Conservation (phyloP, 1,139 yeast species). For the Hansenula anomala region DNA sequence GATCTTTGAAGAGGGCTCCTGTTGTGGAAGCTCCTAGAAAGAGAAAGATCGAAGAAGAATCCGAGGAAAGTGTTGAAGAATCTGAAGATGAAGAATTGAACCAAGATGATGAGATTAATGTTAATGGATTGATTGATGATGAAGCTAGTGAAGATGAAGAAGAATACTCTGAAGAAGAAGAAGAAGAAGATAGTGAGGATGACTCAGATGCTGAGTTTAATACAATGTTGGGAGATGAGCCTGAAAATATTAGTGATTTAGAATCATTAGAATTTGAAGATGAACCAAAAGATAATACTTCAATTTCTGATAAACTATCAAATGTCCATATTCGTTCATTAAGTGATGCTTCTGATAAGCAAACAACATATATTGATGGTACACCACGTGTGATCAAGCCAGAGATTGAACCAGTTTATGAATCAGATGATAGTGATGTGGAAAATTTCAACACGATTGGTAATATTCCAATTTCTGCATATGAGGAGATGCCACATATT, state of each 20-base stretch:
- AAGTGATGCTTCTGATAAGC: slow-evolving; percentile 35
- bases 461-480: slow-evolving; percentile 85
- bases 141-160: slow-evolving; percentile 20
- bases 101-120: slow-evolving; percentile 29
- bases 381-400: slow-evolving; percentile 71
- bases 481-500: slow-evolving; percentile 95
- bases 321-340: slow-evolving; percentile 48
- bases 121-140: slow-evolving; percentile 32
- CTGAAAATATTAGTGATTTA: slow-evolving; percentile 13
- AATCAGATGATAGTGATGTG: slow-evolving; percentile 86
- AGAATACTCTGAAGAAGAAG: slow-evolving; percentile 29
- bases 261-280: slow-evolving; percentile 37
- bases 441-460: slow-evolving; percentile 90
- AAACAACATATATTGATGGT: slow-evolving; percentile 74
- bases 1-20: background rate
- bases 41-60: slow-evolving; percentile 29
- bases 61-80: slow-evolving; percentile 7
- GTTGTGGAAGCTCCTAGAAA: slow-evolving; percentile 19
- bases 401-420: slow-evolving; percentile 89
- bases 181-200: slow-evolving; percentile 30
- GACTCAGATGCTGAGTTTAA: slow-evolving; percentile 65
- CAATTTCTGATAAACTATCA: slow-evolving; percentile 52
- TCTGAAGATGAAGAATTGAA: slow-evolving; percentile 11
- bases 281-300: slow-evolving; percentile 45
- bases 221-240: slow-evolving; percentile 40